phyloP scores from a whole-genome alignment of 768 basidiomycete species.

The Agaricus subrufescens region DNA sequence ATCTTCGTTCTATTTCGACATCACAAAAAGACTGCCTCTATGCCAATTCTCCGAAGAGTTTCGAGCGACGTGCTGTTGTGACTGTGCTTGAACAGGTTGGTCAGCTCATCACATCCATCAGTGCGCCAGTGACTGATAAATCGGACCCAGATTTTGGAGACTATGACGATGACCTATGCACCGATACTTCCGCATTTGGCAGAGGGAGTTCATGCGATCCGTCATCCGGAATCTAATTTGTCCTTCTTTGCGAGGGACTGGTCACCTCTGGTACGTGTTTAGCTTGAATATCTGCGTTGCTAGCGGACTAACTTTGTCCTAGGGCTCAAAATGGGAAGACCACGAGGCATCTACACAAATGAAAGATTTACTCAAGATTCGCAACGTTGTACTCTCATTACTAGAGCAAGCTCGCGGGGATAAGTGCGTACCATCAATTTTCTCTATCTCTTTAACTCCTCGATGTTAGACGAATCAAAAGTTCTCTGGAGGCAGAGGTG shows the following conservation, averaged over 20 bases:
- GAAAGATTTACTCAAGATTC: slow-evolving; percentile 53
- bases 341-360: slow-evolving; percentile 54
- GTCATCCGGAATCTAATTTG: slow-evolving; percentile 23
- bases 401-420: slow-evolving; percentile 73
- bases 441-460: background rate
- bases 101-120: background rate
- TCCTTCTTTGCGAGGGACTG: slow-evolving; percentile 77
- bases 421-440: slow-evolving; percentile 45
- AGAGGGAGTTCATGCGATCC: slow-evolving; percentile 72
- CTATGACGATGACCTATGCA: slow-evolving; percentile 67
- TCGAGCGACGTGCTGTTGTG: slow-evolving; percentile 58
- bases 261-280: slow-evolving; percentile 53
- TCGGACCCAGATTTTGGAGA: slow-evolving; percentile 52
- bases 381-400: slow-evolving; percentile 55
- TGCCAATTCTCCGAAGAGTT: slow-evolving; percentile 48
- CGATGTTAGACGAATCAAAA: slow-evolving; percentile 54
- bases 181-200: slow-evolving; percentile 89
- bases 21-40: slow-evolving; percentile 87
- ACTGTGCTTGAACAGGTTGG: slow-evolving; percentile 67
- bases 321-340: slow-evolving; percentile 66
- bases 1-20: slow-evolving; percentile 90
- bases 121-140: background rate
- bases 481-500: slow-evolving; percentile 74
- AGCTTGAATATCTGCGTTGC: background rate
- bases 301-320: background rate